phyloP scores from a whole-genome alignment of 2,329 filamentous ascomycete species.

The Fusarium decemcellulare region DNA sequence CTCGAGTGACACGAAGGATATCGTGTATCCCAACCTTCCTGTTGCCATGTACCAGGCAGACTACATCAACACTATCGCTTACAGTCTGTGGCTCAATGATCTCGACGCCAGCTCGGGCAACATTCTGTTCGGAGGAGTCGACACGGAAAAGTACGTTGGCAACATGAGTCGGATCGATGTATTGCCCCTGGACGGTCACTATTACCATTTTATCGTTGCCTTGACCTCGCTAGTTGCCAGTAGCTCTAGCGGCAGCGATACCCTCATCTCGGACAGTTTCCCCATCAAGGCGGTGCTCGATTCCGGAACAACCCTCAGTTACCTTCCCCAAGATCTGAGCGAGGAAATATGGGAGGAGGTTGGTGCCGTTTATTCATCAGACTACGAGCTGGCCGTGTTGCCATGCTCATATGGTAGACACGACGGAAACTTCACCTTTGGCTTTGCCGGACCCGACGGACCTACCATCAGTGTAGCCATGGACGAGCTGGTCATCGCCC shows the following conservation, averaged over 20 bases:
- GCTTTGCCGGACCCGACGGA: conserved; percentile 63
- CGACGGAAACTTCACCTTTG: conserved; percentile 67
- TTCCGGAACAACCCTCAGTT: conserved; percentile 81
- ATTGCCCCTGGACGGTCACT: conserved; percentile 55
- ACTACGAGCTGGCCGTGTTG: conserved; percentile 59
- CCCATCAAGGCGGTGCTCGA: conserved; percentile 78
- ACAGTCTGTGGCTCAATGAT: conserved; percentile 79
- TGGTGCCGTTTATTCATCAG: conserved; percentile 62
- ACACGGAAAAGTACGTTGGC: conserved; percentile 80
- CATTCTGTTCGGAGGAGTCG: conserved; percentile 86
- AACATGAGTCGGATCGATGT: conserved; percentile 74
- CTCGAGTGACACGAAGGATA: conserved; percentile 45
- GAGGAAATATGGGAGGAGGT: conserved; percentile 67
- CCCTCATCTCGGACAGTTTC: conserved; percentile 57
- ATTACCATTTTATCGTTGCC: conserved; percentile 63
- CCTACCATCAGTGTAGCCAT: conserved; percentile 67
- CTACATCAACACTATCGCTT: conserved; percentile 76
- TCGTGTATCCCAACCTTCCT: conserved; percentile 72
- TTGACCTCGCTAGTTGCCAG: conserved; percentile 63
- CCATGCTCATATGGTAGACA: conserved; percentile 64
- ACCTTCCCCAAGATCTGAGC: conserved; percentile 75
- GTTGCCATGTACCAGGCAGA: conserved; percentile 74
- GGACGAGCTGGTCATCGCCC: conserved; percentile 68
- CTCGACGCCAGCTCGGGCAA: conserved; percentile 74
- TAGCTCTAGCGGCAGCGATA: conserved; percentile 65